These are phyloP conservation scores for Mucor irregularis DNA, from an alignment of 371 early-diverging fungal species.

Conservation along the genomic window DNA sequence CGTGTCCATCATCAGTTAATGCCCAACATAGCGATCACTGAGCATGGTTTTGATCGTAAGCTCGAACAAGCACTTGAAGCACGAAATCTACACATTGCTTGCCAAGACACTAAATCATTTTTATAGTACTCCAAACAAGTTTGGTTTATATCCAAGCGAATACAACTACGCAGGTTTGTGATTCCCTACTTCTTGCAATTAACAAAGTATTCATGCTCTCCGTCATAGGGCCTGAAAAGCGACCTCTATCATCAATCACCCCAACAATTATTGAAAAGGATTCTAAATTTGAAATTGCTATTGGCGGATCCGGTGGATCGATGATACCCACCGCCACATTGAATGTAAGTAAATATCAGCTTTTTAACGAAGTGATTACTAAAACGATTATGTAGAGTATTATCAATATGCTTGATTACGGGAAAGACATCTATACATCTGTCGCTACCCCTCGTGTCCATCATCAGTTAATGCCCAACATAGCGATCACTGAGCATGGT, in stretches of 20 bases:
- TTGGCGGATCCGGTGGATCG: constrained; percentile 97
- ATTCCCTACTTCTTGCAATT: no score
- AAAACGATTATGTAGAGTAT: constrained; percentile 70
- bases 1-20: constrained; percentile 94
- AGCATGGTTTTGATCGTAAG: constrained; percentile 25
- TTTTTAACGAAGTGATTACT: not conserved
- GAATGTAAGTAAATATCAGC: constrained; percentile 50
- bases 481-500: constrained; percentile 41
- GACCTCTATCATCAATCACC: constrained; percentile 90
- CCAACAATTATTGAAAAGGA: constrained; percentile 86
- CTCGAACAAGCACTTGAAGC: no score
- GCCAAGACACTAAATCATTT: no score
- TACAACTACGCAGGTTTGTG: constrained; percentile 83
- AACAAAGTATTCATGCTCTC: no score
- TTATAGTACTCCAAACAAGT: constrained; percentile 67
- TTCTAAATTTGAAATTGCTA: constrained; percentile 68
- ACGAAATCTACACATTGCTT: no score
- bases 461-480: constrained; percentile 90
- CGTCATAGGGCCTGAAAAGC: constrained; percentile 87
- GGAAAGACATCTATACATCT: constrained; percentile 68
- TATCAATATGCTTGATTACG: constrained; percentile 75
- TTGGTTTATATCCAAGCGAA: constrained; percentile 82
- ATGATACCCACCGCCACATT: constrained; percentile 88
- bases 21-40: constrained; percentile 65
- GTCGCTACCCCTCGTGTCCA: constrained; percentile 86